Evolutionary conservation across 108 stramenopile species (phyloP), one percentile per base, ranked within the genome.

Genomic region (Skeletonema tropicum): DNA sequence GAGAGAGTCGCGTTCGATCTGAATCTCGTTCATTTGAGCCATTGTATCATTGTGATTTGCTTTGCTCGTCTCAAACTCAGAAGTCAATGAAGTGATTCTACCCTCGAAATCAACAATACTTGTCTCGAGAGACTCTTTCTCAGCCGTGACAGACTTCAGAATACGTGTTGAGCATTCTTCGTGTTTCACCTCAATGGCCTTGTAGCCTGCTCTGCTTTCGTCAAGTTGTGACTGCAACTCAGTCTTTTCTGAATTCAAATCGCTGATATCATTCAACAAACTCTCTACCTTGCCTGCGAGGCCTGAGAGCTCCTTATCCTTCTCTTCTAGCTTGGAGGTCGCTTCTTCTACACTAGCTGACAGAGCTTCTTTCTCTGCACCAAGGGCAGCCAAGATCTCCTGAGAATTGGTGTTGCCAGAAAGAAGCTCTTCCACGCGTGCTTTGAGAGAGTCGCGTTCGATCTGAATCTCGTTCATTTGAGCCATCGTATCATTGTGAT

Each of bases 301-400:
- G 23, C 77, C 66, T 21, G 60, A 64, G 48, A 73, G 73, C 65
- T 81, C 68, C 10, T 69, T 21, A 26, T 75, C 75, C 29, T 74
- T 36, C 2, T 32, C 73, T 38, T 83, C 68, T 12, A 85, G 68
- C 38, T 61, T 64, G 7, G 60, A 10, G n/a, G 62, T 61, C 14
- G 80, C 75, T 13, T 79, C 83, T 35, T 79, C 77, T 7, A 55
- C 25, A 6, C 6, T 23, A 8, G 52, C 23, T 0, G 52, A 55
- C 19, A 55, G 52, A 23, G 23, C 23, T 11, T 25, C 52, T 55
- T 55, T 55, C 21, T 55, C 52, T 2, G 52, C 52, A 19, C 10
- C 52, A 9, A 55, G 23, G 23, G 21, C 9, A 6, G 23, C 23
- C 7, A 55, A 9, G 5, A 10, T 23, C 21, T 55, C 52, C 52